phyloP scores from a whole-genome alignment of 257 asterid genomes.

The Forsythia suspensa region DNA sequence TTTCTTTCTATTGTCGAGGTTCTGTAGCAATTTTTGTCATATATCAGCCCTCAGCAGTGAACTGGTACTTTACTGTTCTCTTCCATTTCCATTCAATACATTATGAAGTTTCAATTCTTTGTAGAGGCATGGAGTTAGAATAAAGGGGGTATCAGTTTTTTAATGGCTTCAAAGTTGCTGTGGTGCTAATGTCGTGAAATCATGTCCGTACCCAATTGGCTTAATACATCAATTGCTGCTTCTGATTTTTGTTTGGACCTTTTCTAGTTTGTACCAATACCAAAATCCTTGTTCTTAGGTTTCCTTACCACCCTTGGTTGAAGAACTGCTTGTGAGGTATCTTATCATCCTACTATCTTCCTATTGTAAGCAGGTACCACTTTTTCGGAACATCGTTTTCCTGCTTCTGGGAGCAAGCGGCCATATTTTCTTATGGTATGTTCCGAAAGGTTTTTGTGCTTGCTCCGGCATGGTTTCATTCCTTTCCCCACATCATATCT shows the following conservation, averaged over 20 bases:
- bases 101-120: not conserved
- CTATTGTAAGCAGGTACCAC: conserved; percentile 32
- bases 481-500: not conserved
- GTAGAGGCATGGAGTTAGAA: not conserved
- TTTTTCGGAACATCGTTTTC: conserved; percentile 30
- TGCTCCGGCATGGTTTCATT: conserved; percentile 5
- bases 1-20: no score
- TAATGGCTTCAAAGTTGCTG: not conserved
- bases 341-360: conserved; percentile 18
- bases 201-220: not conserved
- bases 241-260: not conserved
- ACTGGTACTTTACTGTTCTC: no score
- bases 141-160: not conserved
- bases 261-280: not conserved
- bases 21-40: no score
- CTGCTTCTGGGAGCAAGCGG: conserved; percentile 45
- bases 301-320: not conserved
- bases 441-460: not conserved
- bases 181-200: not conserved
- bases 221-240: not conserved
- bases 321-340: not conserved
- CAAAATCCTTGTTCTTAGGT: not conserved
- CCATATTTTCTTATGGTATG: conserved; percentile 47
- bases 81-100: no score
- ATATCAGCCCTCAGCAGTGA: no score